Base-by-base conservation (phyloP, 1,284 basidiomycete species). In the Butyriboletus appendiculatus region DNA sequence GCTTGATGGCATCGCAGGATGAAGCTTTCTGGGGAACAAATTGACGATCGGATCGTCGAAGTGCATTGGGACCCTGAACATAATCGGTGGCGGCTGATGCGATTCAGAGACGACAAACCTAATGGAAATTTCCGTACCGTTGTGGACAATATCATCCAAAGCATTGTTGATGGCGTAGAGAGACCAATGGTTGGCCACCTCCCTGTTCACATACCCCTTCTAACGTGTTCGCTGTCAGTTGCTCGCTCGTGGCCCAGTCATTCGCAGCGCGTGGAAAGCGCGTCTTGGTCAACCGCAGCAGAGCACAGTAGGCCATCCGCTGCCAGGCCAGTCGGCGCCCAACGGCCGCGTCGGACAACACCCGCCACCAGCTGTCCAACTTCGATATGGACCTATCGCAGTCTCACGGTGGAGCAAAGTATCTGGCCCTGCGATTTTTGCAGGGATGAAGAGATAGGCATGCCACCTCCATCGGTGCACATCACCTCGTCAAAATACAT, bases 41-140 rank as follows among this genome's bases (percentile, higher is more conserved):
- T 88, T 57, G 95, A 99, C 68, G 95, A 98, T 67, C 84, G 96
- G 9, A 84, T 99, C 46, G 90, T 98, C 28, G 97, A 99, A 70
- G 94, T 96, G 22, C 84, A 86, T 54, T 99, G 97, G 96, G 90
- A 96, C 63, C 59, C 78, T 9, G 68, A 71, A 8, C 61, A 73
- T 16, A 80, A 81, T 40, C 81, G 80, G 48, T 98, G 95, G 94
- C 85, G 85, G 50, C 86, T 94, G 81, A 85, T 97, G 82, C 84
- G 96, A 38, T 95, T 96, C 70, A 76, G 96, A 62, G 86, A 96
- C 65, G 95, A 98, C 73, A 98, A 98, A 70, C 88, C 84, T 4
- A 75, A 94, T 61, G 95, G 91, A 30, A 98, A 98, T 72, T 92
- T 93, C 72, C 82, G 81, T 54, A 80, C 73, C 38, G 86, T 94